A percentile compares a stretch with the other conserved stretches of the same genome.
These are phyloP conservation scores for Fulvia fulva DNA, from an alignment of 2,329 filamentous ascomycete genomes.

Conservation along the genomic window DNA sequence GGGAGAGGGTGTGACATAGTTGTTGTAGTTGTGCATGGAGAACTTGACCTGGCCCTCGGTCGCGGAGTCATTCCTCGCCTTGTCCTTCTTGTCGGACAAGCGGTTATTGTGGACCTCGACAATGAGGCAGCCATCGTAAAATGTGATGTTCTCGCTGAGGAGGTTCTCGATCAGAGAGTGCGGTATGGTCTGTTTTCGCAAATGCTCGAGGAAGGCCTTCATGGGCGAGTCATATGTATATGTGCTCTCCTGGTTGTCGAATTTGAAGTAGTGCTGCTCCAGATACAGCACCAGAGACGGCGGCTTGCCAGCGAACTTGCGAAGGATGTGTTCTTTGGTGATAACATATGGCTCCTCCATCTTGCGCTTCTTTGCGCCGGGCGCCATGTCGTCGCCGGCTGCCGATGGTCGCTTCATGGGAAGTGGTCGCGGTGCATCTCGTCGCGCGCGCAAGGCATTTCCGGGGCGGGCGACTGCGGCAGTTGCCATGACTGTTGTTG, in stretches of 20 bases:
- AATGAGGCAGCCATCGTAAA: constrained; percentile 92
- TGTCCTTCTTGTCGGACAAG: constrained; percentile 51
- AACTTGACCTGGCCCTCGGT: constrained; percentile 62
- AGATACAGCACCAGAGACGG: constrained; percentile 86
- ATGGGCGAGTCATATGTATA: constrained; percentile 92
- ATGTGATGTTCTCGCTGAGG: constrained; percentile 64
- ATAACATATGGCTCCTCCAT: constrained; percentile 51
- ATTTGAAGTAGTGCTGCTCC: constrained; percentile 79
- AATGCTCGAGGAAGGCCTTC: constrained; percentile 69
- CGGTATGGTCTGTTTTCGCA: constrained; percentile 72
- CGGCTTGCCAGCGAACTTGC: constrained; percentile 66
- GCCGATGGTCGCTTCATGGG: constrained; percentile 29
- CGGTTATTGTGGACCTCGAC: constrained; percentile 91
- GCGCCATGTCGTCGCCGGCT: constrained; percentile 24
- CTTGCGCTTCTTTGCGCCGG: constrained; percentile 26
- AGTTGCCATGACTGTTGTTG: constrained; percentile 30
- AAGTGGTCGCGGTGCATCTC: constrained; percentile 38
- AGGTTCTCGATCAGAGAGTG: constrained; percentile 85
- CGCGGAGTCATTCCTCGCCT: constrained; percentile 42
- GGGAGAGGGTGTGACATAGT: constrained; percentile 83
- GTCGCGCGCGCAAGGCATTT: constrained; percentile 42
- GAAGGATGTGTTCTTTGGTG: constrained; percentile 73
- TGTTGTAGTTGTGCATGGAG: constrained; percentile 89
- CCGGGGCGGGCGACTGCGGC: constrained; percentile 32
- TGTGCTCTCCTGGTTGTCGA: constrained; percentile 89